These are phyloP conservation scores for Neophaeococcomyces aloes DNA, from an alignment of 2,329 filamentous ascomycete species.

Conservation along the genomic window DNA sequence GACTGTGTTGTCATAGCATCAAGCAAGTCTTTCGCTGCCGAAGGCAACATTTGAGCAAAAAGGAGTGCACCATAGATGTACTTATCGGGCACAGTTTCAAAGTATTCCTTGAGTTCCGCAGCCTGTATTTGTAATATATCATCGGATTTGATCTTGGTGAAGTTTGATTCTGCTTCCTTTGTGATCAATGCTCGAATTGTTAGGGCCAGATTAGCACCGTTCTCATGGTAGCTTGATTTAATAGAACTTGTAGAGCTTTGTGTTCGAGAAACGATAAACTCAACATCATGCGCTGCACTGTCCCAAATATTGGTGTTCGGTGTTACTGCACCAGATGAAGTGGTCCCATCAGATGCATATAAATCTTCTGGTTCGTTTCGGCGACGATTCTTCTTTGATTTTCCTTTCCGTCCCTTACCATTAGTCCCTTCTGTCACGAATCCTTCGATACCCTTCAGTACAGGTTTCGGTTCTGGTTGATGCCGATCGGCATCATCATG, in stretches of 20 bases:
- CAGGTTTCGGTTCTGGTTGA: conserved; percentile 32
- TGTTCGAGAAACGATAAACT: conserved; percentile 48
- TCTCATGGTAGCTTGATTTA: conserved; percentile 48
- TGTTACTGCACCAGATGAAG: conserved; percentile 17
- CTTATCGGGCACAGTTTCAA: conserved; percentile 39
- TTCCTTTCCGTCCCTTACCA: conserved; percentile 29
- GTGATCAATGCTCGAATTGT: conserved; percentile 48
- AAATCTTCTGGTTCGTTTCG: conserved; percentile 23
- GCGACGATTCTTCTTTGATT: conserved; percentile 6
- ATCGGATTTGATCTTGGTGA: conserved; percentile 30
- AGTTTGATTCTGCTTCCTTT: conserved; percentile 34
- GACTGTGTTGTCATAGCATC: conserved; percentile 39
- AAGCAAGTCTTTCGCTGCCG: conserved; percentile 50
- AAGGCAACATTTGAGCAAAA: conserved; percentile 47
- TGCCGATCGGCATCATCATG: conserved; percentile 52
- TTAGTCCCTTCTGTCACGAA: conserved; percentile 54
- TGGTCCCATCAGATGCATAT: conserved; percentile 16
- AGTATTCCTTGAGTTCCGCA: conserved; percentile 44
- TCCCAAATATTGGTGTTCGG: conserved; percentile 47
- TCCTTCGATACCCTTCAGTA: conserved; percentile 66
- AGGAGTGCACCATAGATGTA: conserved; percentile 45
- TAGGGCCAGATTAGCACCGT: conserved; percentile 44
- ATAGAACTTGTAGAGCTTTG: conserved; percentile 37
- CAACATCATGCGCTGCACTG: conserved; percentile 45
- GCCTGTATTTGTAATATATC: conserved; percentile 39